Conservation (phyloP, 306 rosid genomes). For the Vachellia pachyceras region DNA sequence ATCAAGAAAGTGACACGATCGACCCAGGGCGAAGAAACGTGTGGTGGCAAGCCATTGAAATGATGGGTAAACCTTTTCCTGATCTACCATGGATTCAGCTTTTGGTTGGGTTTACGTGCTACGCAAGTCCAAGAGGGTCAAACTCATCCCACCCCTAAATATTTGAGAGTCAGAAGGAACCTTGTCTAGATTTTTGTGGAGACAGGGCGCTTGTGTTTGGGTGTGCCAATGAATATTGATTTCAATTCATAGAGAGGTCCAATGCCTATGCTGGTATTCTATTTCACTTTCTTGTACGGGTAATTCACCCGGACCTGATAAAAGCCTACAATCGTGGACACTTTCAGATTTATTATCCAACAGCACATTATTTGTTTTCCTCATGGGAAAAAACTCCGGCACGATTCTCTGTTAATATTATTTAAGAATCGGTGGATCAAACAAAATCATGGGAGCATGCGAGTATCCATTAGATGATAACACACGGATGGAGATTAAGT, state of each 20-base stretch:
- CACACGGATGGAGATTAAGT: background rate
- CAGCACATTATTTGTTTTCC: background rate
- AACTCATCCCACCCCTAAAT: background rate
- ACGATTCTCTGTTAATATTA: no score
- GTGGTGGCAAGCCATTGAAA: background rate
- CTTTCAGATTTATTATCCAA: background rate
- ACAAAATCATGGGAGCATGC: background rate
- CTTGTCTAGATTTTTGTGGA: conserved; percentile 13
- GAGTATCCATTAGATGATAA: background rate
- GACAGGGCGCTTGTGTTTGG: background rate
- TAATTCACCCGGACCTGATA: background rate
- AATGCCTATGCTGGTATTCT: background rate
- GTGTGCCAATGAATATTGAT: background rate
- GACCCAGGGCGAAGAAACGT: background rate
- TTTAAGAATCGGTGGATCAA: background rate
- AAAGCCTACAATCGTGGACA: background rate
- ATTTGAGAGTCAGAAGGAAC: background rate
- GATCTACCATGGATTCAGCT: background rate
- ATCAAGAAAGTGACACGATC: background rate
- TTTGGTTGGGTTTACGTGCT: conserved; percentile 10
- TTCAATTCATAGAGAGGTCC: conserved; percentile 2
- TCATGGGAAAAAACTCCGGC: no score
- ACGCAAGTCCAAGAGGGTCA: conserved; percentile 15
- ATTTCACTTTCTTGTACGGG: background rate
- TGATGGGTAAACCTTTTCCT: conserved; percentile 1